These are phyloP conservation scores for Magnusiomyces tetraspermus DNA, from an alignment of 1,139 yeast species.

Conservation along the genomic window DNA sequence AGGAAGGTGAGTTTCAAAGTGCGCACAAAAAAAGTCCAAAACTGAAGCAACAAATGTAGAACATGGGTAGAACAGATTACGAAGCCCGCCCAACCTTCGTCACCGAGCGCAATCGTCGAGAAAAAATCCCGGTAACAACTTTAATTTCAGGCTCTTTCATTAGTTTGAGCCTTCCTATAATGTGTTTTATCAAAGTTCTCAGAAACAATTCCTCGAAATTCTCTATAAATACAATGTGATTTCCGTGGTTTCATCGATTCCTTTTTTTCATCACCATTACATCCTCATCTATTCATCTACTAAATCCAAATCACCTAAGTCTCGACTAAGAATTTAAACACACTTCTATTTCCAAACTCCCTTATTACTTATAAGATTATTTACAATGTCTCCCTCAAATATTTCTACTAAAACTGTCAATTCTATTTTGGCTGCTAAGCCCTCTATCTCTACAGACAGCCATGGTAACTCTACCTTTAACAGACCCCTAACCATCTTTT, in stretches of 20 bases:
- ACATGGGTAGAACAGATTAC: not conserved
- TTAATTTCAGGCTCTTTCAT: not conserved
- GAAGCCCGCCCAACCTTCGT: not conserved
- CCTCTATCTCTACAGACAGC: conserved; percentile 10
- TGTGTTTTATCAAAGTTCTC: not conserved
- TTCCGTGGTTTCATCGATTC: not conserved
- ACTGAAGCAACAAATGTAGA: not conserved
- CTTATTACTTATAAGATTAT: not conserved
- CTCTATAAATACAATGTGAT: not conserved
- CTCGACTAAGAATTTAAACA: not conserved
- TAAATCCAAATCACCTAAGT: no score
- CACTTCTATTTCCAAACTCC: not conserved
- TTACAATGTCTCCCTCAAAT: not conserved
- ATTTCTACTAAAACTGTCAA: not conserved
- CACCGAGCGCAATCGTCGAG: not conserved
- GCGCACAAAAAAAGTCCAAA: not conserved
- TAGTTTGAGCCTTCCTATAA: not conserved
- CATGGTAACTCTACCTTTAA: conserved; percentile 13
- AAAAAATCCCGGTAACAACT: not conserved
- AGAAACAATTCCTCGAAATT: not conserved
- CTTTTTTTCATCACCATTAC: not conserved
- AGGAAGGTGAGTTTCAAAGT: not conserved
- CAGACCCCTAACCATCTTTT: conserved; percentile 32
- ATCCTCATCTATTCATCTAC: not conserved
- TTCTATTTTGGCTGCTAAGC: conserved; percentile 3